Conservation (phyloP, 2,329 filamentous ascomycete genomes). For the Trichoderma semiorbis region DNA sequence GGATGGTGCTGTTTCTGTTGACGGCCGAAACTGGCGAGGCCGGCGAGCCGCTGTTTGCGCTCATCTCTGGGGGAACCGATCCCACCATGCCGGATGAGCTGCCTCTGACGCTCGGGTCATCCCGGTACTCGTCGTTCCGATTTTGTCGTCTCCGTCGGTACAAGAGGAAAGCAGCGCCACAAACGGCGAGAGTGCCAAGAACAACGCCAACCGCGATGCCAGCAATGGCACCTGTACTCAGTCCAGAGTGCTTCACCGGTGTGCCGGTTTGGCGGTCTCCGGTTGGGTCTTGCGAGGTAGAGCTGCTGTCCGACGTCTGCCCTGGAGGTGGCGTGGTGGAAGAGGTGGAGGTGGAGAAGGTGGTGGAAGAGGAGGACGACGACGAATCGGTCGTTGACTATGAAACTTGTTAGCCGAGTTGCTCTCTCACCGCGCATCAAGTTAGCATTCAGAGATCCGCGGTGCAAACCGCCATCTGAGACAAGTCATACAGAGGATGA, state of each 20-base stretch:
- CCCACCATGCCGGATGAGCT: slow-evolving; percentile 49
- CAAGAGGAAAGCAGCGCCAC: slow-evolving; percentile 39
- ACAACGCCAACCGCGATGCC: slow-evolving; percentile 53
- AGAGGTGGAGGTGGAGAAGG: neutral
- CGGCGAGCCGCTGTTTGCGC: slow-evolving; percentile 28
- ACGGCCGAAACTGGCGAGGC: slow-evolving; percentile 37
- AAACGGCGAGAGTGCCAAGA: slow-evolving; percentile 39
- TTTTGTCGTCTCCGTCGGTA: slow-evolving; percentile 44
- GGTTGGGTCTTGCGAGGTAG: slow-evolving; percentile 37
- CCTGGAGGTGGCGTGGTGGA: slow-evolving; percentile 26
- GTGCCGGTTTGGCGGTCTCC: slow-evolving; percentile 19
- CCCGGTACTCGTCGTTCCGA: slow-evolving; percentile 41
- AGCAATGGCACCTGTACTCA: slow-evolving; percentile 47
- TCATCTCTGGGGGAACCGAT: slow-evolving; percentile 44
- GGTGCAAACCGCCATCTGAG: slow-evolving; percentile 17
- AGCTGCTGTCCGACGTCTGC: slow-evolving; percentile 44
- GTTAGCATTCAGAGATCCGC: neutral
- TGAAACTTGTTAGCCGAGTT: slow-evolving; percentile 1
- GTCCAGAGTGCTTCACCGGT: slow-evolving; percentile 24
- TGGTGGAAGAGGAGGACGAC: neutral
- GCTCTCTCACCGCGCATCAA: neutral
- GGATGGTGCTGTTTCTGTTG: slow-evolving; percentile 52
- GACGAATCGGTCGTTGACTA: neutral
- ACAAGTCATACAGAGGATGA: slow-evolving; percentile 39
- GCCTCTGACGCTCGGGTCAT: slow-evolving; percentile 46